Percentiles rank a stretch among this genome's conserved stretches.
phyloP scores from a whole-genome alignment of 1,139 yeast genomes.

The Nakaseomyces uthaithaninus region DNA sequence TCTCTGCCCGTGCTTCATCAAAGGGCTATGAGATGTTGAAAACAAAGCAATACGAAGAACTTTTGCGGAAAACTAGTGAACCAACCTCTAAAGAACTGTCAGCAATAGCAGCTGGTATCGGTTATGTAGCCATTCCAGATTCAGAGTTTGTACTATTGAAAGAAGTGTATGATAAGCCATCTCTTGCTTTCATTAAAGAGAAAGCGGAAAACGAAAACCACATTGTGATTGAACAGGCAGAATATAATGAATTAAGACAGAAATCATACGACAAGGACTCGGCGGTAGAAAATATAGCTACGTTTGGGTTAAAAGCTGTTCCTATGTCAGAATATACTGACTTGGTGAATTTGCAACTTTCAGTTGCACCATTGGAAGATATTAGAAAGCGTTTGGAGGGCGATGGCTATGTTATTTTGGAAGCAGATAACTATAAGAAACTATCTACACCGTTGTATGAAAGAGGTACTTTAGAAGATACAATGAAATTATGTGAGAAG shows the following conservation, averaged over 20 bases:
- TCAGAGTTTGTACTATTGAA: slow-evolving; percentile 29
- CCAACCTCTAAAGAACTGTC: slow-evolving; percentile 19
- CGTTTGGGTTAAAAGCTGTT: slow-evolving; percentile 4
- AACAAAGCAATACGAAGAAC: slow-evolving; percentile 9
- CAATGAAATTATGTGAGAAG: slow-evolving; percentile 8
- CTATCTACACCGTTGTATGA: slow-evolving; percentile 21
- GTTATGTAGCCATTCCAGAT: slow-evolving; percentile 29
- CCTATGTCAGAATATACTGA: slow-evolving; percentile 8
- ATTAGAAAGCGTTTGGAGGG: neutral
- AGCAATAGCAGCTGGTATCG: slow-evolving; percentile 15
- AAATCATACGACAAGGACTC: slow-evolving; percentile 1
- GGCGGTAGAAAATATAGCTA: slow-evolving; percentile 1
- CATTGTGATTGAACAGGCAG: slow-evolving; percentile 6
- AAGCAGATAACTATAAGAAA: slow-evolving; percentile 20
- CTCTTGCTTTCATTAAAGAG: slow-evolving; percentile 22
- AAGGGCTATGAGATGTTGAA: slow-evolving; percentile 7
- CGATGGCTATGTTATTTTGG: slow-evolving; percentile 1
- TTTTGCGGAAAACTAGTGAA: slow-evolving; percentile 10
- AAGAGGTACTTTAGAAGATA: slow-evolving; percentile 14
- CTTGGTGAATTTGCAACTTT: slow-evolving; percentile 7
- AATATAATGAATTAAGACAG: slow-evolving; percentile 6
- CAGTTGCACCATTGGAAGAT: slow-evolving; percentile 1
- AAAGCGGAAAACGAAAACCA: slow-evolving; percentile 24
- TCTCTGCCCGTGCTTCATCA: slow-evolving; percentile 8
- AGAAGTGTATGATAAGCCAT: slow-evolving; percentile 23